Base-by-base conservation (phyloP, 164 flowering plant species). In the Paratinospora sagittata region DNA sequence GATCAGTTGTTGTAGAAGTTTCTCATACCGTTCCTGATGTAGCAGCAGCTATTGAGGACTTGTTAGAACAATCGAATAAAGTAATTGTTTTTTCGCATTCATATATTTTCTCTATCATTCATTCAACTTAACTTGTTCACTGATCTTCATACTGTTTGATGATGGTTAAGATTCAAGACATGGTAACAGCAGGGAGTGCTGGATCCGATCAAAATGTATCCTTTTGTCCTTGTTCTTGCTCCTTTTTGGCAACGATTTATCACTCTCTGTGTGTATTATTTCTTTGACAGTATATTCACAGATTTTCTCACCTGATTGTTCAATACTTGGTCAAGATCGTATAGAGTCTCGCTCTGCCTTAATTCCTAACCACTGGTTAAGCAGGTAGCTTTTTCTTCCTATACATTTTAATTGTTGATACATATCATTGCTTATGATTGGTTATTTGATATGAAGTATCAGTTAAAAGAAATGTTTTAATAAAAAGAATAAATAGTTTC, bases 21-120 rank as follows among this genome's bases (percentile, higher is more conserved):
- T 74, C 83, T 72, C 78, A 72, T 74, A 74, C 65, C 62, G 84
- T 82, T 81, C 89, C 96, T 74, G 97, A 95, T 87, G 96, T 92
- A 34, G 97, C 97, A 72, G 80, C 93, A 71, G 93, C 89, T 27
- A 95, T 95, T 73, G 99, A 95, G 76, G 98, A 88, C 77, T 79
- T 90, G 77, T 77, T 92, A 73, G 99, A 86, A 84, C 87, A 90
- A 73, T 88, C 97, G 17, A 88, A 85, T 75, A 92, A 90, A 97
- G 98, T 95, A 76, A 27, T 33, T 3, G n/a, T 70, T 30, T 39
- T 70, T 30, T 39, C 34, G 12, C 19, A 70, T 63, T 33, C 6
- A 67, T 24, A 45, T 62, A 66, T 27, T 49, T 67, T 41, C 6
- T 27, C 57, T 36, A 27, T 58, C 8, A 5, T 14, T 58, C 8